A percentile compares a stretch with the other conserved stretches of the same genome.
phyloP scores from a whole-genome alignment of 805 yeast species.

The Myxozyma melibiosi region DNA sequence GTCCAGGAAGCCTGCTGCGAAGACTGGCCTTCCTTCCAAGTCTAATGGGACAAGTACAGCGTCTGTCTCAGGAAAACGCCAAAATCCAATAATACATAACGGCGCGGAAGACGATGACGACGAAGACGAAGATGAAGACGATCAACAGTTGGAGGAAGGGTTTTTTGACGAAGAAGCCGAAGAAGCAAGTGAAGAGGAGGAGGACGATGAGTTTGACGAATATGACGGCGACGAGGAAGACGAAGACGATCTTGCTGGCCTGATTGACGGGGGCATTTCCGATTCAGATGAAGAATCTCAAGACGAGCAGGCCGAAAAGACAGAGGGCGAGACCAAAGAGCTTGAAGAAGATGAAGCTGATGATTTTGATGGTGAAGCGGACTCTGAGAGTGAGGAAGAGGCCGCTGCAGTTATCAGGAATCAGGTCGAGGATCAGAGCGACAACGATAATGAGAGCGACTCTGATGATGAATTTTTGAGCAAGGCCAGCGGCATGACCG shows the following conservation, averaged over 20 bases:
- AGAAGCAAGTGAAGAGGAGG: conserved; percentile 19
- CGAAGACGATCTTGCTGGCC: conserved; percentile 34
- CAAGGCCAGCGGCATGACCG: conserved; percentile 13
- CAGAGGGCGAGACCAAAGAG: conserved; percentile 39
- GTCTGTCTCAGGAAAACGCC: too few relatives aligned
- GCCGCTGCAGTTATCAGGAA: conserved; percentile 40
- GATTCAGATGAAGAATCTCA: conserved; percentile 28
- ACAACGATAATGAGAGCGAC: conserved; percentile 19
- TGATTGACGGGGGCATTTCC: conserved; percentile 30
- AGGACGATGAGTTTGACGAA: conserved; percentile 17
- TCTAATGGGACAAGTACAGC: not conserved
- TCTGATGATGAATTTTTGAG: conserved; percentile 18
- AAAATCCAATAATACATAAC: too few relatives aligned
- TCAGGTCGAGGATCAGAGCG: conserved; percentile 38
- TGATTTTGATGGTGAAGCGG: conserved; percentile 46
- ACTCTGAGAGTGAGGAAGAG: conserved; percentile 44
- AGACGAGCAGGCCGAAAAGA: conserved; percentile 57
- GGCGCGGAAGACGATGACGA: conserved; percentile 42
- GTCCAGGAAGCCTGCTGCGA: not conserved
- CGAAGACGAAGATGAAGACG: conserved; percentile 33
- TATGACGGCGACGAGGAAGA: conserved; percentile 31
- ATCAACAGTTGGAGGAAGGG: conserved; percentile 8
- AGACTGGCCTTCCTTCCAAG: not conserved
- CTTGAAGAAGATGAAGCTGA: conserved; percentile 28
- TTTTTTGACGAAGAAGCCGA: conserved; percentile 18